phyloP scores from a whole-genome alignment of 208 protist species.

The Leishmania martiniquensis region DNA sequence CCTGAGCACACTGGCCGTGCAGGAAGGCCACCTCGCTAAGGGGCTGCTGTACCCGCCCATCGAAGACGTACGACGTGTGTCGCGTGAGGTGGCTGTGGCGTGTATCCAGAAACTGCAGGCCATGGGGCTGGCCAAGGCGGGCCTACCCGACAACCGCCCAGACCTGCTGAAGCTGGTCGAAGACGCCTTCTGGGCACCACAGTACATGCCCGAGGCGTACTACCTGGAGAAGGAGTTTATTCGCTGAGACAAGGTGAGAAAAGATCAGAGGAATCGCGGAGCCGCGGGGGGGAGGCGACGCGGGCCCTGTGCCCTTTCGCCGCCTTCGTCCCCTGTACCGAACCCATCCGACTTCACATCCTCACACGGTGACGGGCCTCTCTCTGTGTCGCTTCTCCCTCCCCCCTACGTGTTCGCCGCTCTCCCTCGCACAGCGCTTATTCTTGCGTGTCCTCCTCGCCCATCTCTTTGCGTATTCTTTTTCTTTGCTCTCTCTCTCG shows the following conservation, averaged over 20 bases:
- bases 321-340: not conserved
- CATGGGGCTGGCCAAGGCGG: conserved; percentile 50
- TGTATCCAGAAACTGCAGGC: conserved; percentile 71
- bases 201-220: conserved; percentile 63
- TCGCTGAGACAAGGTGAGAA: not conserved
- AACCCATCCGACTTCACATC: not conserved
- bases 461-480: too few relatives aligned
- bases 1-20: conserved; percentile 65
- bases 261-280: not conserved
- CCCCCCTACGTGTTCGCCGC: too few relatives aligned
- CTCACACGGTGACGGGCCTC: too few relatives aligned
- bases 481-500: conserved; percentile 6
- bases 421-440: too few relatives aligned
- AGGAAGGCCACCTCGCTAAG: conserved; percentile 46
- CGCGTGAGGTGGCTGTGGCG: conserved; percentile 65
- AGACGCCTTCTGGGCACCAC: conserved; percentile 53
- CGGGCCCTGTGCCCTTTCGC: too few relatives aligned
- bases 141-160: conserved; percentile 47
- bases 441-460: too few relatives aligned
- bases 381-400: too few relatives aligned
- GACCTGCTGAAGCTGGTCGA: conserved; percentile 54
- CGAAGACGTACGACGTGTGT: conserved; percentile 68
- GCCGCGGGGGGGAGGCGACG: too few relatives aligned
- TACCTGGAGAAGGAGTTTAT: conserved; percentile 68
- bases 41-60: conserved; percentile 78